Evolutionary conservation across 306 rosid genomes (phyloP), one percentile per base, ranked within the genome.

Genomic region (Echinosophora koreensis): DNA sequence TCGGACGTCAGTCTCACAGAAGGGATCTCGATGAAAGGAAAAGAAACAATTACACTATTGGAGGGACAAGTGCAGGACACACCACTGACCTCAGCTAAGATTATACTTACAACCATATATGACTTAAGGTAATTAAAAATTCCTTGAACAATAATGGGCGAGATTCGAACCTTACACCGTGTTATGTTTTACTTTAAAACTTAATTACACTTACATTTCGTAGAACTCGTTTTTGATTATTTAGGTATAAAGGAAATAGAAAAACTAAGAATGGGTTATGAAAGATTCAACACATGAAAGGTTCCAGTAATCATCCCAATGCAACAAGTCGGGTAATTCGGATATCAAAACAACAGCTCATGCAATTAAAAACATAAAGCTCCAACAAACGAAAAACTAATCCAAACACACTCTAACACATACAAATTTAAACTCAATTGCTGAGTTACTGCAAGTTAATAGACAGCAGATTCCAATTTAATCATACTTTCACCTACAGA

Each of bases 301-400:
- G 22, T 28, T 4, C 12, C 50, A 27, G 6, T 14, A 5, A 39
- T 64, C 22, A 22, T 22, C 22, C 74, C 69, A 73, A 72, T 55
- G 46, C 66, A 79, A 51, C 57, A 16, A 54, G 60, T 28, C 51
- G 16, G 32, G 16, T 28, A 69, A 64, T 60, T 59, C 22, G 22
- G 1, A 22, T 22, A 22, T 22, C 22, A 22, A 22, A 22, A 22
- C 22, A 22, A 22, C 22, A 22, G 22, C 22, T 22, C 22, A 22
- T 22, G 22, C 22, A 22, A 22, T 22, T 22, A 22, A 22, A 22
- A 22, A 22, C 22, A 22, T 22, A 22, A 22, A 22, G 22, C 22
- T 22, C 22, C 22, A 22, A 0, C 22, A 22, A 22, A 22, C 22
- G 59, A 47, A 74, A 52, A 65, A 42, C n/a, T 47, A 46, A 46